A percentile compares a stretch with the other conserved stretches of the same genome.
phyloP scores from a whole-genome alignment of 208 protist species.

The Trypanosoma conorhini region DNA sequence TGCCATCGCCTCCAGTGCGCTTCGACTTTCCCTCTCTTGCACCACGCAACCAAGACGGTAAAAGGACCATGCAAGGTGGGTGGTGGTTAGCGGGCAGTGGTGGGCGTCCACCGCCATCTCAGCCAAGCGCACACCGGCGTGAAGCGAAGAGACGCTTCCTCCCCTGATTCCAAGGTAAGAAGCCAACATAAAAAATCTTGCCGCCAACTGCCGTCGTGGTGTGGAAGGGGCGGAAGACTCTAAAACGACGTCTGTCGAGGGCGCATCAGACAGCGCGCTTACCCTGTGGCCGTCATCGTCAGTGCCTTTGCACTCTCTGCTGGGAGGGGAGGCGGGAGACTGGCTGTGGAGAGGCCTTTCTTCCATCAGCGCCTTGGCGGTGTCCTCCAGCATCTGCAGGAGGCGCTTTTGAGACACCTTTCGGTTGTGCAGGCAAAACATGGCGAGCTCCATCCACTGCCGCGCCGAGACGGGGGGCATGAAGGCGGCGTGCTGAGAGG shows the following conservation, averaged over 20 bases:
- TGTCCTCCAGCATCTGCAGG: slow-evolving; percentile 53
- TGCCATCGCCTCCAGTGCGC: slow-evolving; percentile 13
- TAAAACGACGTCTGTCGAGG: background rate
- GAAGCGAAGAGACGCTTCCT: slow-evolving; percentile 26
- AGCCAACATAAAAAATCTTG: slow-evolving; percentile 58
- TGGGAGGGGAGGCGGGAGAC: background rate
- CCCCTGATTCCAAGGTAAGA: slow-evolving; percentile 34
- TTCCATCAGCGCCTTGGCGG: slow-evolving; percentile 48
- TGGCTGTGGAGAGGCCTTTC: slow-evolving; percentile 29
- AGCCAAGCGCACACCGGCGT: slow-evolving; percentile 42
- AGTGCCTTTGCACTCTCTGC: background rate
- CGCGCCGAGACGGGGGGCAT: slow-evolving; percentile 25
- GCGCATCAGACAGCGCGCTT: background rate
- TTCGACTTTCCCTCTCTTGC: slow-evolving; percentile 13
- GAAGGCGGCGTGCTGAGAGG: slow-evolving; percentile 5
- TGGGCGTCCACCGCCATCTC: slow-evolving; percentile 39
- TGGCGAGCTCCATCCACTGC: slow-evolving; percentile 44
- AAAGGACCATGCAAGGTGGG: slow-evolving; percentile 42
- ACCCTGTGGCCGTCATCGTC: background rate
- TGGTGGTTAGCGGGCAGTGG: slow-evolving; percentile 39
- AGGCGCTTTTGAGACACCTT: slow-evolving; percentile 25
- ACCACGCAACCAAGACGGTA: slow-evolving; percentile 21
- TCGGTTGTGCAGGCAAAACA: slow-evolving; percentile 38
- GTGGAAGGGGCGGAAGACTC: too few species aligned
- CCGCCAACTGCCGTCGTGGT: slow-evolving; percentile 42